Base-by-base conservation (phyloP, 2,329 filamentous ascomycete genomes). In the Claviceps spartinae region DNA sequence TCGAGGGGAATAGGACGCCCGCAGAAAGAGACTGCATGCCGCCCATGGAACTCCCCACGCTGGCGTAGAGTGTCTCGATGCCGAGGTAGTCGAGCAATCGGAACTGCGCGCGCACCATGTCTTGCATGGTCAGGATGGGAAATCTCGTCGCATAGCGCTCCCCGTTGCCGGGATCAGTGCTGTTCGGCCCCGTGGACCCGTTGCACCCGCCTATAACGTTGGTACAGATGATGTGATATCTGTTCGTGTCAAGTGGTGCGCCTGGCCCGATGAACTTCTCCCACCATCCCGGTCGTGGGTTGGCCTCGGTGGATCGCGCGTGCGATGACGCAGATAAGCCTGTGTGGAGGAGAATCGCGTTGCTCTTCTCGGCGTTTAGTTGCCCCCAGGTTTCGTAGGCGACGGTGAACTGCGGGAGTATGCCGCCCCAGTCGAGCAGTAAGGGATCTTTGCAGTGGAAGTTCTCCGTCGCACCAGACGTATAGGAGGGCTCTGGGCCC, bases 81-180 rank as follows among this genome's bases (percentile, higher is more conserved):
- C 83, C 83, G 30, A 98, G 73, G 4, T 73, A 68, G 65, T 97
- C 90, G 13, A 98, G 76, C 34, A 98, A 77, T 44, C 86, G 77
- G 71, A 97, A 96, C 66, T 98, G 93, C 5, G 90, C 91, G 51
- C 90, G 82, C 34, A 97, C 93, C 93, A 98, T 98, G 67, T 98
- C 93, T 60, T 95, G 83, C 73, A 98, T 83, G 0, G 93, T 98
- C 52, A 98, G 70, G 59, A 98, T 94, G 2, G 93, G 93, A 64
- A 98, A 98, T 37, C 89, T 80, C 0, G 93, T 98, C 6, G 90
- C 93, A 67, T 97, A 98, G 61, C 79, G 80, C 68, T 91, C 78
- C 40, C 88, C 87, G 65, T 95, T 88, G 13, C 85, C 85, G 0
- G 93, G 93, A 64, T 97, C 91, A 57, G 90, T 77, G 59, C 86